A percentile compares a stretch with the other conserved stretches of the same genome.
These are phyloP conservation scores for Aspergillus cavernicola DNA, from an alignment of 495 filamentous ascomycete genomes.

Conservation along the genomic window DNA sequence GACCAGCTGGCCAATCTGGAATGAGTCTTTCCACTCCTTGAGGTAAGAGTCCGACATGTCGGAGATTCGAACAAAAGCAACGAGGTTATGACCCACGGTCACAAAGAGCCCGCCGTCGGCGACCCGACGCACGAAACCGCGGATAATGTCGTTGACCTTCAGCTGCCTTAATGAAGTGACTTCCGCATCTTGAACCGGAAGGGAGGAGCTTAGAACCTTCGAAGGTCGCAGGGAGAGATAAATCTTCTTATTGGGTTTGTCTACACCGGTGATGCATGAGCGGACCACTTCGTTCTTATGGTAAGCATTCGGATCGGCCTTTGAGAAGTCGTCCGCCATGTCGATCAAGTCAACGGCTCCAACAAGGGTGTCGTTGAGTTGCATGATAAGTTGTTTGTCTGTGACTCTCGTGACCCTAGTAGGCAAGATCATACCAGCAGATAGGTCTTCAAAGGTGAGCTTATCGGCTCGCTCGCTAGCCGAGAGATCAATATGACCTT, in stretches of 20 bases:
- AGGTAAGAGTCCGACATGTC: constrained; percentile 87
- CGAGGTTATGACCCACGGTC: constrained; percentile 70
- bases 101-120: constrained; percentile 85
- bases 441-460: constrained; percentile 63
- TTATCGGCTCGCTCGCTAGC: constrained; percentile 56
- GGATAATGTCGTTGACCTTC: constrained; percentile 72
- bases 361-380: constrained; percentile 71
- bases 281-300: constrained; percentile 81
- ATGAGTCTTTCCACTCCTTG: constrained; percentile 93
- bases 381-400: constrained; percentile 78
- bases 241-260: constrained; percentile 77
- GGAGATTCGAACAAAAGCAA: constrained; percentile 74
- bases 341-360: constrained; percentile 74
- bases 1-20: constrained; percentile 81
- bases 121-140: constrained; percentile 86
- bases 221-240: constrained; percentile 81
- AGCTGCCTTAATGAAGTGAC: constrained; percentile 64
- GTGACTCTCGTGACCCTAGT: constrained; percentile 81
- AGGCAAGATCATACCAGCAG: constrained; percentile 72
- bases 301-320: constrained; percentile 63
- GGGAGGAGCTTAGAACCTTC: constrained; percentile 78
- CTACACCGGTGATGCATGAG: constrained; percentile 75
- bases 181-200: constrained; percentile 78
- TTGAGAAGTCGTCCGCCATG: constrained; percentile 77
- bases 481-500: constrained; percentile 76